These are phyloP conservation scores for Tetradesmus lagerheimii DNA, from an alignment of 139 green algal genomes.

Conservation along the genomic window DNA sequence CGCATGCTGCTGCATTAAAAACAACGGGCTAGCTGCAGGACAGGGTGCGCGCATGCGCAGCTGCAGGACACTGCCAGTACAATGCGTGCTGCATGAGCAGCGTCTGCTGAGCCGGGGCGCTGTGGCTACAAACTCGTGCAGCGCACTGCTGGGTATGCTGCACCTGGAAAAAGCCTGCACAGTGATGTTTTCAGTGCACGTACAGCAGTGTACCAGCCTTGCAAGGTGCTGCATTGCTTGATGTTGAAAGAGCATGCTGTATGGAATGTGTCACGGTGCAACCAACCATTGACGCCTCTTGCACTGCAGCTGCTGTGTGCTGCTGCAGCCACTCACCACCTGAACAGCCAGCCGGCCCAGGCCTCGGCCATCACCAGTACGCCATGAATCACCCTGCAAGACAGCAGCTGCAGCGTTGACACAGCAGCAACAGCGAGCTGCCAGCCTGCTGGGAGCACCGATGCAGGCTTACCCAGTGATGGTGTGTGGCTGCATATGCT, in stretches of 20 bases:
- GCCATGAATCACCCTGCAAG: conserved; percentile 28
- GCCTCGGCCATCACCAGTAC: conserved; percentile 13
- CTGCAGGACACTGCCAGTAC: not conserved
- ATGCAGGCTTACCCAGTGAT: not conserved
- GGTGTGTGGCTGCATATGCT: too few species aligned
- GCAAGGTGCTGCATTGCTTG: not conserved
- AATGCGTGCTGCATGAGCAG: too few species aligned
- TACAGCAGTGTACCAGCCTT: not conserved
- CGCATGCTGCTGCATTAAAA: not conserved
- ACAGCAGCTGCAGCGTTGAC: not conserved
- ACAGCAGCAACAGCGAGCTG: not conserved
- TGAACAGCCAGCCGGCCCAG: conserved; percentile 30
- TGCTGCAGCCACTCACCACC: not conserved
- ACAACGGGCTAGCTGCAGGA: too few species aligned
- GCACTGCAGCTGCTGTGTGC: not conserved
- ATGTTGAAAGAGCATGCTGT: not conserved
- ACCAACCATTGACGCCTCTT: not conserved
- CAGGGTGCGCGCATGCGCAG: too few species aligned
- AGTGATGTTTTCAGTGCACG: not conserved
- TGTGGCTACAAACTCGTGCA: not conserved
- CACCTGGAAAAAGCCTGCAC: not conserved
- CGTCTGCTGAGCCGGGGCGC: not conserved
- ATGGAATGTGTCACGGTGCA: not conserved
- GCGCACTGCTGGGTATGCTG: not conserved
- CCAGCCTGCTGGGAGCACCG: not conserved